Percentiles rank a stretch among this genome's conserved stretches.
Conservation (phyloP, 371 early-diverging fungal genomes). For the Umbelopsis sp. region DNA sequence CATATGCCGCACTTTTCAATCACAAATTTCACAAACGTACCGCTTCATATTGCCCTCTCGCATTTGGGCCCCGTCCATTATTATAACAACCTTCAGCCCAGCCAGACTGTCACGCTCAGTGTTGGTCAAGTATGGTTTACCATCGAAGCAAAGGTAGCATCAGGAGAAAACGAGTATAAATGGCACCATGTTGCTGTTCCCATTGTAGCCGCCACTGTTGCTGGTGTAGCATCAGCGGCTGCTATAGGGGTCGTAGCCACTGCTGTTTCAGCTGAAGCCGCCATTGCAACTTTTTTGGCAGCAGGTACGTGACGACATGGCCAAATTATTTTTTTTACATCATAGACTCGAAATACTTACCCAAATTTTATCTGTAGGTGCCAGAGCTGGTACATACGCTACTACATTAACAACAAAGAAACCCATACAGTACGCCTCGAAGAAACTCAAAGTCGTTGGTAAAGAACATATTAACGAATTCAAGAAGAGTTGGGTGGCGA, state of each 20-base stretch:
- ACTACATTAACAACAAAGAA: background rate
- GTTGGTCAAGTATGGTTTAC: conserved; percentile 11
- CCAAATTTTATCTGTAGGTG: background rate
- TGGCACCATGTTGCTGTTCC: conserved; percentile 16
- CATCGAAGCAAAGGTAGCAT: conserved; percentile 3
- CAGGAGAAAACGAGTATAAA: conserved; percentile 13
- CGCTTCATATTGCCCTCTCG: conserved; percentile 5
- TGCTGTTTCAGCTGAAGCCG: background rate
- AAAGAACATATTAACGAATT: background rate
- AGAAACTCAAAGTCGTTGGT: conserved; percentile 1
- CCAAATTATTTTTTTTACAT: background rate
- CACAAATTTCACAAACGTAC: conserved; percentile 10
- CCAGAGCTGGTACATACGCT: conserved; percentile 1
- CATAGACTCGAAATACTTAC: background rate
- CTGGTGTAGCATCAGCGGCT: conserved; percentile 2
- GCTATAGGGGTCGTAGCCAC: conserved; percentile 3
- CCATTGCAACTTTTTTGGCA: background rate
- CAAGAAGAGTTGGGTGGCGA: conserved; percentile 5
- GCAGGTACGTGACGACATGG: background rate
- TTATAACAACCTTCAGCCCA: conserved; percentile 4
- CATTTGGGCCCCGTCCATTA: conserved; percentile 12
- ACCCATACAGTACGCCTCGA: conserved; percentile 1
- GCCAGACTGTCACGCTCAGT: conserved; percentile 5
- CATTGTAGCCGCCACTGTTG: conserved; percentile 6
- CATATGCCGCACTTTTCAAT: conserved; percentile 8